Conservation (phyloP, 1,139 yeast genomes). For the Taphrina confusa region DNA sequence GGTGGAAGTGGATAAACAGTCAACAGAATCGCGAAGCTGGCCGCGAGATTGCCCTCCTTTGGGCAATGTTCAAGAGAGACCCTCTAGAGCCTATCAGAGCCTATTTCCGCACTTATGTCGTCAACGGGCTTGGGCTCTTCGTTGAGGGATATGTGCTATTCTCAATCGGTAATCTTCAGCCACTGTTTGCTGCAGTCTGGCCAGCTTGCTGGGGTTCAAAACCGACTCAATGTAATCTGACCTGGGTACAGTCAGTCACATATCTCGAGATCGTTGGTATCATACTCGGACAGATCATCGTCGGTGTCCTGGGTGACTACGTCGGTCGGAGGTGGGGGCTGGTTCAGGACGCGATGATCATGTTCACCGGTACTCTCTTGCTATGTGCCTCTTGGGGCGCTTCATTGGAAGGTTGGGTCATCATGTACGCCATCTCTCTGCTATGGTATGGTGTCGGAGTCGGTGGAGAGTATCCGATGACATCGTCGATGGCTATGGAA, state of each 20-base stretch:
- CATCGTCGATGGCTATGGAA: constrained; percentile 59
- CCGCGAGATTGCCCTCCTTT: constrained; percentile 42
- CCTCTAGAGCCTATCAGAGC: constrained; percentile 47
- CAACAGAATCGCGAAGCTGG: constrained; percentile 44
- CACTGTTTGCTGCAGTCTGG: constrained; percentile 46
- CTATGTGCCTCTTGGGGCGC: constrained; percentile 60
- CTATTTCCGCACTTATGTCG: constrained; percentile 47
- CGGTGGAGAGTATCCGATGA: constrained; percentile 97
- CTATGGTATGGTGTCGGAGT: constrained; percentile 72
- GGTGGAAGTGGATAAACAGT: constrained; percentile 43
- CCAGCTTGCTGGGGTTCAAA: constrained; percentile 47
- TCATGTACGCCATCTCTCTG: constrained; percentile 70
- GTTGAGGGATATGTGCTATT: constrained; percentile 49
- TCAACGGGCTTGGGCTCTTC: constrained; percentile 49
- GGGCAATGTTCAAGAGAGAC: constrained; percentile 45
- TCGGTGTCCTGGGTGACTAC: constrained; percentile 80
- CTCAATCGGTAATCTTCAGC: constrained; percentile 48
- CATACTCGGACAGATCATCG: constrained; percentile 84
- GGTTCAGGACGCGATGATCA: constrained; percentile 48
- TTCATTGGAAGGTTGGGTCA: constrained; percentile 49
- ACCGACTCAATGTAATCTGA: constrained; percentile 44
- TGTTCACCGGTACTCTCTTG: constrained; percentile 66
- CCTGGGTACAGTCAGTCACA: constrained; percentile 47
- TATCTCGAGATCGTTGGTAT: constrained; percentile 67
- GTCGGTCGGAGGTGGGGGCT: constrained; percentile 84